phyloP scores from a whole-genome alignment of 2,329 filamentous ascomycete species.

The Diaporthe ampelina region DNA sequence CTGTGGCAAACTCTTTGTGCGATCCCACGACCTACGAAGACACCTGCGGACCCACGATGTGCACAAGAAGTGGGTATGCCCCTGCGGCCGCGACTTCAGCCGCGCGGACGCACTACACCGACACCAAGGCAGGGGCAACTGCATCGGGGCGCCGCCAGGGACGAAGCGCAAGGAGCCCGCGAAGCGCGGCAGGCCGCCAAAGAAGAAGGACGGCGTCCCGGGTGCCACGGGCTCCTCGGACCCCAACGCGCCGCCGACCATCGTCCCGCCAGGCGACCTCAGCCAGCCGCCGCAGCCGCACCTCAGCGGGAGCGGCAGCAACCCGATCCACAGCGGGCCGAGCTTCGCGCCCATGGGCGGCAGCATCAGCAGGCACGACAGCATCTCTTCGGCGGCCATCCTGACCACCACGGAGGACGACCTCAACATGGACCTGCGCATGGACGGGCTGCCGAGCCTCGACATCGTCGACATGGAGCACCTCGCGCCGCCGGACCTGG shows the following conservation, averaged over 20 bases:
- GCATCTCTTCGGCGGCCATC: conserved; percentile 9
- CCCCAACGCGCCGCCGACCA: conserved; percentile 22
- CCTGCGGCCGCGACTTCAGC: conserved; percentile 94
- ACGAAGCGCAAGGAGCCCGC: conserved; percentile 68
- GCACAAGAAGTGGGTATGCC: conserved; percentile 94
- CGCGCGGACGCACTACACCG: conserved; percentile 95
- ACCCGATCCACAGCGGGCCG: conserved; percentile 30
- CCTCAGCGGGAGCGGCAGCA: conserved; percentile 14
- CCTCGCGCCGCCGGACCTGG: conserved; percentile 38
- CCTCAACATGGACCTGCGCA: conserved; percentile 14
- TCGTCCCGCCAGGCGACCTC: conserved; percentile 33
- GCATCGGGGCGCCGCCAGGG: conserved; percentile 92
- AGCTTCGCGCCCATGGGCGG: conserved; percentile 39
- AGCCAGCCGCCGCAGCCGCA: conserved; percentile 38
- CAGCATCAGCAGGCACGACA: conserved; percentile 23
- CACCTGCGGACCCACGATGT: conserved; percentile 98
- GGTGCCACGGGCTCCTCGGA: conserved; percentile 12
- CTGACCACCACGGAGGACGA: conserved; percentile 33
- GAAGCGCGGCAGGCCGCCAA: conserved; percentile 75
- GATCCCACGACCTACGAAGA: conserved; percentile 96
- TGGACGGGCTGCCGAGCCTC: conserved; percentile 18
- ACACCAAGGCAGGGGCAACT: conserved; percentile 96
- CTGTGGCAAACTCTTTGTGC: conserved; percentile 95
- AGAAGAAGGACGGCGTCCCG: conserved; percentile 54
- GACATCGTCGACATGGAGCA: conserved; percentile 36